phyloP scores from a whole-genome alignment of 1,139 yeast genomes.

The Suhomyces taliae region DNA sequence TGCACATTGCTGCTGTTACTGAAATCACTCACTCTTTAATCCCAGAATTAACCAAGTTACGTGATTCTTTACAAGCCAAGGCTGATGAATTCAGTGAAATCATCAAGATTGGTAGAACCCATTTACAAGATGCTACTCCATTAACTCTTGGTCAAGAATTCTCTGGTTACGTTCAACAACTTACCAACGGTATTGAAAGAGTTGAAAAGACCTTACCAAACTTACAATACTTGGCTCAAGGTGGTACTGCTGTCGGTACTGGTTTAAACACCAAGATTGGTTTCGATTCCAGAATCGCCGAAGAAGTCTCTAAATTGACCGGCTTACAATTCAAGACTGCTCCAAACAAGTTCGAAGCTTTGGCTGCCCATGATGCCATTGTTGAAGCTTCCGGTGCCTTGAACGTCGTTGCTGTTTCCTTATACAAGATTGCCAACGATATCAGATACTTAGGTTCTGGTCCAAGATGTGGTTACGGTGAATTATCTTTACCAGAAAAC shows the following conservation, averaged over 20 bases:
- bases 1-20: conserved; percentile 24
- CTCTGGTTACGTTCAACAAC: conserved; percentile 23
- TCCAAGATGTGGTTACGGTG: conserved; percentile 25
- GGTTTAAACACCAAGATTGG: conserved; percentile 22
- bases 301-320: conserved; percentile 17
- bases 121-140: conserved; percentile 24
- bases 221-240: conserved; percentile 21
- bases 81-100: conserved; percentile 19
- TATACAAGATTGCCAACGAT: conserved; percentile 23
- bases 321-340: conserved; percentile 22
- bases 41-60: conserved; percentile 20
- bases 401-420: conserved; percentile 21
- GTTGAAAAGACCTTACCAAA: conserved; percentile 20
- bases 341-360: conserved; percentile 24
- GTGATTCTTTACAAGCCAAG: conserved; percentile 19
- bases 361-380: conserved; percentile 24
- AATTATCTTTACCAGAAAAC: conserved; percentile 22
- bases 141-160: conserved; percentile 23
- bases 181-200: conserved; percentile 21
- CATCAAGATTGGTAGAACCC: conserved; percentile 24
- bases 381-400: conserved; percentile 24
- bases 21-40: conserved; percentile 18
- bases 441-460: conserved; percentile 24
- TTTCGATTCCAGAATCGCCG: conserved; percentile 19
- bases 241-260: conserved; percentile 25